Evolutionary conservation across 2,329 filamentous ascomycete genomes (phyloP).

Genomic region (Nothophoma quercina): DNA sequence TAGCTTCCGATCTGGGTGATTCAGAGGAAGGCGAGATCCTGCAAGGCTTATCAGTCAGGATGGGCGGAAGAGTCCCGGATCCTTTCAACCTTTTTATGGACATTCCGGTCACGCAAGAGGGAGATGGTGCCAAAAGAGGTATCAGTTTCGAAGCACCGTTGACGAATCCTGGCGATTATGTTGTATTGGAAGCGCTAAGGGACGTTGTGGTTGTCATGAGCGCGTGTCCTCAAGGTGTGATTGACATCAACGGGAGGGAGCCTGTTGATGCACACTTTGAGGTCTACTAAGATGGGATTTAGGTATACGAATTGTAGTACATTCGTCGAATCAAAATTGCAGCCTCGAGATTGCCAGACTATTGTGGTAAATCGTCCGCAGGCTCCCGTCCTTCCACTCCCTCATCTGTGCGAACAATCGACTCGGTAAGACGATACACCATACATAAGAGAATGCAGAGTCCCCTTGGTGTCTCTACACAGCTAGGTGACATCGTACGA

Average conservation of each 20-base stretch:
- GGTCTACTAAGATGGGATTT: slow-evolving; percentile 23
- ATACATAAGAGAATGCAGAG: no score
- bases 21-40: slow-evolving; percentile 28
- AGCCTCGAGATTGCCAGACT: no score
- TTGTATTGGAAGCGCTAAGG: slow-evolving; percentile 53
- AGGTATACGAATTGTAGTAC: no score
- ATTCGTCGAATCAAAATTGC: no score
- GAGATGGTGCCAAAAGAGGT: slow-evolving; percentile 40
- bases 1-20: slow-evolving; percentile 18
- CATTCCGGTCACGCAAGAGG: slow-evolving; percentile 50
- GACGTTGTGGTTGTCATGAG: slow-evolving; percentile 58
- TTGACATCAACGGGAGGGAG: slow-evolving; percentile 53
- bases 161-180: slow-evolving; percentile 53
- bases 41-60: slow-evolving; percentile 27
- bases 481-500: no score
- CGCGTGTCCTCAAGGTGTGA: slow-evolving; percentile 56
- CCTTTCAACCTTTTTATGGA: slow-evolving; percentile 56
- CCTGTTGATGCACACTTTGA: slow-evolving; percentile 55
- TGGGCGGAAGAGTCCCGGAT: slow-evolving; percentile 41
- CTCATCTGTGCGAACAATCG: no score
- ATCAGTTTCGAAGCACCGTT: slow-evolving; percentile 53
- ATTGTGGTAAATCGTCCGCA: no score
- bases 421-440: no score
- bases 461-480: no score
- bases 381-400: no score